Evolutionary conservation across 2,329 filamentous ascomycete species (phyloP), one percentile per base, ranked within the genome.

Genomic region (Colletotrichum sojae): DNA sequence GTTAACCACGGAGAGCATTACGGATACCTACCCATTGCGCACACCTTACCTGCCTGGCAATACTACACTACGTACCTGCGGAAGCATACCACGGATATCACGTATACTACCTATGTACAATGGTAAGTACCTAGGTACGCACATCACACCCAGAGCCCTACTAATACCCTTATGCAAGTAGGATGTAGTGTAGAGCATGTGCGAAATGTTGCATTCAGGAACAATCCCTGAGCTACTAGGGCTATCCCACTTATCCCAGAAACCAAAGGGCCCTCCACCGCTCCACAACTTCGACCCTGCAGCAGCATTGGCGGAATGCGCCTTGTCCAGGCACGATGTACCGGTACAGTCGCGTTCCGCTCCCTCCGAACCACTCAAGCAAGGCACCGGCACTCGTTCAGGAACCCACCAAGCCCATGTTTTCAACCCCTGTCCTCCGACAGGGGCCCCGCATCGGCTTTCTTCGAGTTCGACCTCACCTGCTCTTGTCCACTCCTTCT

Each of bases 311-410:
- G 62, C 62, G 43, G 52, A 49, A 25, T 39, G 54, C 12, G 48
- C 10, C 46, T 43, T 25, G 40, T 6, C 31, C n/a, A 43, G 31
- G n/a, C 10, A 12, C 48, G 20, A 54, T 56, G 67, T 69, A 69
- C 8, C 39, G 55, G 45, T 61, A 69, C 67, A 46, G 49, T 39
- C 51, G 48, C 51, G 10, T 69, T 66, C 62, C 66, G 45, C 61
- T 56, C 49, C 43, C 67, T 69, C 62, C 62, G 51, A 45, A 46
- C 67, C 55, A 66, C 62, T 56, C 51, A 67, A 60, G 67, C 62
- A 66, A 66, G 62, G 67, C 62, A 69, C 56, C 67, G 67, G 67
- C 62, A 65, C 55, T 69, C 62, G 51, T 66, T 66, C 55, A 69
- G 55, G 63, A 66, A 66, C 67, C 67, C 67, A 69, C 67, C 43